Evolutionary conservation across 2,329 filamentous ascomycete species (phyloP), one percentile per base, ranked within the genome.

Genomic region (Blastomyces percursus): DNA sequence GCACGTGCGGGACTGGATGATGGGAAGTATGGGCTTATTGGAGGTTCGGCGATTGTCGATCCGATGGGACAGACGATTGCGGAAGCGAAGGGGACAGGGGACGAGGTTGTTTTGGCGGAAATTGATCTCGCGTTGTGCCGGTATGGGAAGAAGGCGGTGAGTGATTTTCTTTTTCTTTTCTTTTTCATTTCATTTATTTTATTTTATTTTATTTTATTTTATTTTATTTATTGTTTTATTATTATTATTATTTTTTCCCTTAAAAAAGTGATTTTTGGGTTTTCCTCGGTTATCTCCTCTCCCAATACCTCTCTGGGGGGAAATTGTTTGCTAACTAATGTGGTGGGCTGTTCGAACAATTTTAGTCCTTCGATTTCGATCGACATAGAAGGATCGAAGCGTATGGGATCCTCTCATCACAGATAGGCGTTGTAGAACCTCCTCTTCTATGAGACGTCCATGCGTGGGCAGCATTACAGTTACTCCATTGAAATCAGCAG

Each of bases 401-500:
- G 46, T 60, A 60, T 42, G 59, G 59, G 3, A 54, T 62, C 24
- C 58, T 62, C 48, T 56, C 51, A n/a, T 50, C 59, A 11, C 46
- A 60, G 59, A 52, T 32, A 9, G 30, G 14, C 1, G 52, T 42
- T 19, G 32, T 56, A 50, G 58, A 61, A 32, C 30, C 46, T 51
- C 30, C 58, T 12, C 48, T 56, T 35, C 16, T 55, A 27, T 51
- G 21, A 24, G 21, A 32, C 24, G 48, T 46, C 19, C 56, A 14
- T 24, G 38, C 9, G 27, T 32, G 40, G 12, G 24, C 4, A 11
- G 48, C 24, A 21, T 4, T 50, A 9, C 9, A 50, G 4, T 3
- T 2, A 44, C 7, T 7, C 27, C 21, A 27, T 27, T 50, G 11
- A 21, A 14, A 50, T 12, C 21, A 50, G 48, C 21, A 6, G 27